Base-by-base conservation (phyloP, 176 grass and related monocot species). In the Otatea glauca region DNA sequence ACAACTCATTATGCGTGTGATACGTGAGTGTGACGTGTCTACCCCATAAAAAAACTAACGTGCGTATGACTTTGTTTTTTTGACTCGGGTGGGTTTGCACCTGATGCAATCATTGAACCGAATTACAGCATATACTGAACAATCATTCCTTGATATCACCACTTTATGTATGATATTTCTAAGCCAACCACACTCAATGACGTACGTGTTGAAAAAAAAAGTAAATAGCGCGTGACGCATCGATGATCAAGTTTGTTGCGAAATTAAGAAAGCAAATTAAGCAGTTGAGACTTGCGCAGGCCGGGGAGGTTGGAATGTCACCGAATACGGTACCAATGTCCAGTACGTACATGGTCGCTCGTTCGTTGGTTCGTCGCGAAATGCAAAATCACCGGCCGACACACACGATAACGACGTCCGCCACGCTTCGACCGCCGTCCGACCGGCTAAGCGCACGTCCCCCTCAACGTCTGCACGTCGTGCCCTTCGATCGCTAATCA, bases 251-350 rank as follows among this genome's bases (percentile, higher is more conserved):
- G 66, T 74, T 29, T 25, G 10, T 32, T 29, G 7, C 35, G n/a
- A 5, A 62, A 68, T 65, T 7, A 1, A 32, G 21, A 69, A 54
- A 29, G 24, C 21, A 11, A 42, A 37, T 15, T 1, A 10, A 25
- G 48, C 56, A 15, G 50, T 13, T 23, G 43, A 38, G 38, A 66
- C 43, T 15, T 10, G n/a, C 3, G 8, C 6, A 18, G 5, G 25
- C 14, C 13, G 45, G 12, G 77, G 48, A 66, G 72, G 79, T 86
- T 78, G 84, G 73, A 47, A 32, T 23, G 84, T 83, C 79, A 63
- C 59, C n/a, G 59, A 60, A 64, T 39, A 35, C 45, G 13, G 13
- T 2, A 16, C 16, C 23, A 5, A 56, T 25, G 76, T 25, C 58
- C 41, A 47, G 15, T 15, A 0, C 17, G 6, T 34, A 35, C 55